These are phyloP conservation scores for Wickerhamiella qilinensis DNA, from an alignment of 805 yeast species.

Conservation along the genomic window DNA sequence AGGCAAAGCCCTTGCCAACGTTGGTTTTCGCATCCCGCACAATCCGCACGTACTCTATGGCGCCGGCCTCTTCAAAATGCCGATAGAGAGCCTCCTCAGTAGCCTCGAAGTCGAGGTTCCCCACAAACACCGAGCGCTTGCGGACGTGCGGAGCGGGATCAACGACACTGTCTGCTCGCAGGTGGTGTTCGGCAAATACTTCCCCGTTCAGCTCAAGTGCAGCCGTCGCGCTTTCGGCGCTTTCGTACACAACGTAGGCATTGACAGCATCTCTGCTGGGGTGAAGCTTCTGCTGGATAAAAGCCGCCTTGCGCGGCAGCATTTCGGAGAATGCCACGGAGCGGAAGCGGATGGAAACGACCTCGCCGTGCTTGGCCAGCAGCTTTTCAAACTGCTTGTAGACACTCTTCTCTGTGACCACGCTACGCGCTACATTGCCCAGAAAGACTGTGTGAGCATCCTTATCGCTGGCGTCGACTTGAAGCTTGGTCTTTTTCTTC, in stretches of 20 bases:
- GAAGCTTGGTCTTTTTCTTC: conserved; percentile 10
- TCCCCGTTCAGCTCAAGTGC: conserved; percentile 44
- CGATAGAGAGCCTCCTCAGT: conserved; percentile 79
- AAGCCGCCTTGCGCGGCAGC: conserved; percentile 84
- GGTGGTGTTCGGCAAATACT: conserved; percentile 53
- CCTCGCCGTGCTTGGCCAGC: conserved; percentile 33
- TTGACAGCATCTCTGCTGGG: conserved; percentile 66
- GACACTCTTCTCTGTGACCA: conserved; percentile 43
- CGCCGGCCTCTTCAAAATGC: conserved; percentile 52
- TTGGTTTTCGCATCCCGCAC: conserved; percentile 87
- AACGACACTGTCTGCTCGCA: conserved; percentile 84
- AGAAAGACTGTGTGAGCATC: conserved; percentile 77
- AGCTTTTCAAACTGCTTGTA: conserved; percentile 49
- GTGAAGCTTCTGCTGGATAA: conserved; percentile 62
- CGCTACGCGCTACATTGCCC: conserved; percentile 61
- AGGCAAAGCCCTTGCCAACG: conserved; percentile 94
- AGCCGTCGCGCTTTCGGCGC: conserved; percentile 30
- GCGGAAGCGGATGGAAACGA: conserved; percentile 76
- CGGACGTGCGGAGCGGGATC: conserved; percentile 80
- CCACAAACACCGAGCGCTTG: conserved; percentile 74
- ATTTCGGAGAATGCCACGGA: conserved; percentile 80
- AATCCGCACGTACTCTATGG: conserved; percentile 76
- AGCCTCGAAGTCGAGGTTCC: conserved; percentile 86
- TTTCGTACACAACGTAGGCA: conserved; percentile 66
- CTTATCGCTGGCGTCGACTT: conserved; percentile 46